These are phyloP conservation scores for Telfairia occidentalis DNA, from an alignment of 331 rosid species.

Conservation along the genomic window DNA sequence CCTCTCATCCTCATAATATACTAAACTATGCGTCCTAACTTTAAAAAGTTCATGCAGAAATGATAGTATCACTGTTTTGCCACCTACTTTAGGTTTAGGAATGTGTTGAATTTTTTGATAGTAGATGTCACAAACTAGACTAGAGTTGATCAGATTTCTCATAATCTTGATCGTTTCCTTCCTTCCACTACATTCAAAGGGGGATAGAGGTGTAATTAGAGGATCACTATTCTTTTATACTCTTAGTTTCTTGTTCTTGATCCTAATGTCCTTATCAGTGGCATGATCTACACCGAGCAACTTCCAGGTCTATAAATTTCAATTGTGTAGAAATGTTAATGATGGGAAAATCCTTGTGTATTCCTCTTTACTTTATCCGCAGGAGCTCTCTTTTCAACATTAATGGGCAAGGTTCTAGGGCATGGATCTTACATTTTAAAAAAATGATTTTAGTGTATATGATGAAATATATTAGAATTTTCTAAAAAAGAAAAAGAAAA, in stretches of 20 bases:
- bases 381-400: not conserved
- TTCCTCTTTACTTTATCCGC: not conserved
- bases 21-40: not conserved
- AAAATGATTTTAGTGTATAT: not conserved
- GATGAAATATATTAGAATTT: not conserved
- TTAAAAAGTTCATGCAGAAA: not conserved
- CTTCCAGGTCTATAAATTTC: not conserved
- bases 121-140: not conserved
- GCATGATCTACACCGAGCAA: not conserved
- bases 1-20: not conserved
- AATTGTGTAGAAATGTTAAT: not conserved
- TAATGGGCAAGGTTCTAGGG: not conserved
- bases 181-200: not conserved
- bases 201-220: not conserved
- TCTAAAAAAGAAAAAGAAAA: not conserved
- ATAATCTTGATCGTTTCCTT: not conserved
- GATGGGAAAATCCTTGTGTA: not conserved
- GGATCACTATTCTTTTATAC: not conserved
- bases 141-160: not conserved
- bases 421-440: not conserved
- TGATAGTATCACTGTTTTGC: not conserved
- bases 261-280: not conserved
- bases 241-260: not conserved
- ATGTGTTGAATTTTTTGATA: not conserved
- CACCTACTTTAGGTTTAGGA: not conserved